Conservation (phyloP, 179 eudicot species). For the Monotropa hypopitys region DNA sequence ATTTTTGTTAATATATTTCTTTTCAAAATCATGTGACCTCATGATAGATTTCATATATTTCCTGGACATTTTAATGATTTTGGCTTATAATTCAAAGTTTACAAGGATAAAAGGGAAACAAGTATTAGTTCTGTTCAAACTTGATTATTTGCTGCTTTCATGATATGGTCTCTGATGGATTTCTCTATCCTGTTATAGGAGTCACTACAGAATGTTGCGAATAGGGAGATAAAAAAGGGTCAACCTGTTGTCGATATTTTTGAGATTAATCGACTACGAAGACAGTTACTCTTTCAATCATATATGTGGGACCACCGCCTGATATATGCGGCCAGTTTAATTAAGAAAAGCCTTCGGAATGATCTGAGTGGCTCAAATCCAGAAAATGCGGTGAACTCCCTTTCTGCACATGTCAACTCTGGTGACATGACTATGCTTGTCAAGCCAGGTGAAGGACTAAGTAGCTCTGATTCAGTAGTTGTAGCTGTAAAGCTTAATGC, state of each 20-base stretch:
- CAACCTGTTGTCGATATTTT: slow-evolving; percentile 61
- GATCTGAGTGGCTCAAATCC: slow-evolving; percentile 11
- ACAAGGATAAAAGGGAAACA: background rate
- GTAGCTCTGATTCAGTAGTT: slow-evolving; percentile 21
- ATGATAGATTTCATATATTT: background rate
- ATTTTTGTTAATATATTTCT: background rate
- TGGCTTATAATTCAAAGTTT: background rate
- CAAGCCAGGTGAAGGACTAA: slow-evolving; percentile 18
- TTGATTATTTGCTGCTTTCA: background rate
- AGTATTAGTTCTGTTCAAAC: background rate
- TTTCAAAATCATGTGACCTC: background rate
- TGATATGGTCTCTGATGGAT: slow-evolving; percentile 8
- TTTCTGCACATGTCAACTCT: slow-evolving; percentile 15
- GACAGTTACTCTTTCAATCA: slow-evolving; percentile 74
- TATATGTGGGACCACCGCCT: slow-evolving; percentile 89
- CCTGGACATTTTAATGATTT: background rate
- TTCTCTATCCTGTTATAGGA: slow-evolving; percentile 35
- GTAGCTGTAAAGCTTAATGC: slow-evolving; percentile 17
- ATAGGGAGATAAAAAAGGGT: slow-evolving; percentile 38
- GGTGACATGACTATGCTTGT: slow-evolving; percentile 15
- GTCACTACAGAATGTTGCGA: slow-evolving; percentile 34
- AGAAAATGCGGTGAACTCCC: slow-evolving; percentile 20
- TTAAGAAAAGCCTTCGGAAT: slow-evolving; percentile 15
- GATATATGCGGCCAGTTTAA: slow-evolving; percentile 49
- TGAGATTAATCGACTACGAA: slow-evolving; percentile 69